These are phyloP conservation scores for Ophiorrhiza pumila DNA, from an alignment of 257 asterid genomes.

Conservation along the genomic window DNA sequence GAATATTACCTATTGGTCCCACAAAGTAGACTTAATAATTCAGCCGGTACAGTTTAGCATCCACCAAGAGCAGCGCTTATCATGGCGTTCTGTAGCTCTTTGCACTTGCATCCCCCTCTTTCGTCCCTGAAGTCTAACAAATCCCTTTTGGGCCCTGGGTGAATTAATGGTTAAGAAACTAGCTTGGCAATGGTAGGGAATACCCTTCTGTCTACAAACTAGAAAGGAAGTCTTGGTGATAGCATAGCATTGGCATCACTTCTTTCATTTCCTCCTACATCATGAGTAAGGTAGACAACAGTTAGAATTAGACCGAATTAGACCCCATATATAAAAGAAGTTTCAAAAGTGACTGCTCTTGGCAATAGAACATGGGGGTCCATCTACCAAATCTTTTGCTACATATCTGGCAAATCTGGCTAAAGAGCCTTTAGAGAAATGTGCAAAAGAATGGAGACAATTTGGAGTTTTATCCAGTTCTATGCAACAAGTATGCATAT, in stretches of 20 bases:
- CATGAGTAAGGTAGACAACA: background rate
- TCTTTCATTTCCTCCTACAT: background rate
- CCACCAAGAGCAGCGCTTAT: conserved; percentile 21
- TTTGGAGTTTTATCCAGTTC: background rate
- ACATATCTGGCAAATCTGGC: background rate
- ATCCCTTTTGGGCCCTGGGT: conserved; percentile 14
- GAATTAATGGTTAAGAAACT: background rate
- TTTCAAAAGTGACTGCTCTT: background rate
- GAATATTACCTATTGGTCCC: conserved; percentile 29
- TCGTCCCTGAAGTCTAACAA: background rate
- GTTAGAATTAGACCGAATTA: conserved; percentile 1
- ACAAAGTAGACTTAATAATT: conserved; percentile 31
- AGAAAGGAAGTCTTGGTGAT: background rate
- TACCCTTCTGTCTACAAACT: background rate
- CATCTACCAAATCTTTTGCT: conserved; percentile 5
- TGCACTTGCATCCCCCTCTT: conserved; percentile 15
- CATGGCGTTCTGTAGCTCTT: conserved; percentile 22
- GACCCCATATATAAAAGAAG: background rate
- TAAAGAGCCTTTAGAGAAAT: background rate
- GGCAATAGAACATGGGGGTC: background rate
- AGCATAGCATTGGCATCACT: background rate
- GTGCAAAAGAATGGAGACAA: conserved; percentile 7
- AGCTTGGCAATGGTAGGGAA: background rate
- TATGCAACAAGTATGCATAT: background rate
- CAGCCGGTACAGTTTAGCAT: conserved; percentile 18